Conservation (phyloP, 1,284 basidiomycete genomes). For the Puccinia coronata region DNA sequence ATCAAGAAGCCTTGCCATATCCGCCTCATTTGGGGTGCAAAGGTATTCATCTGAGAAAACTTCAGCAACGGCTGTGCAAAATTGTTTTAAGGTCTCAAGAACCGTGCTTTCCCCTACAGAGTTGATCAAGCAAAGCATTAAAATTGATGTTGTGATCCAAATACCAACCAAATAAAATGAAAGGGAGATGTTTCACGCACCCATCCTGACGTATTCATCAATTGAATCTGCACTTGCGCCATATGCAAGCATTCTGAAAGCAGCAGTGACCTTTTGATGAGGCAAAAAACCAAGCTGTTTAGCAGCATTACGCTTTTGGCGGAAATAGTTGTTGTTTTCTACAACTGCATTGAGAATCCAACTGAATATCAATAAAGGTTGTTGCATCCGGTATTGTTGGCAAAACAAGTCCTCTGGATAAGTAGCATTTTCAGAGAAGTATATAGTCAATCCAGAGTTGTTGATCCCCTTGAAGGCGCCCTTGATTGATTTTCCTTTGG, state of each 20-base stretch:
- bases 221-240: not conserved
- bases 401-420: not conserved
- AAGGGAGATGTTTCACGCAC: too few species aligned
- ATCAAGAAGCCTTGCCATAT: not conserved
- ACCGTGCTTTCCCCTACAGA: not conserved
- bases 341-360: not conserved
- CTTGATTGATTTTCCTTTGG: not conserved
- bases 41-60: not conserved
- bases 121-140: too few species aligned
- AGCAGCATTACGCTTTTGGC: constrained; percentile 2
- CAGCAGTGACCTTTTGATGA: not conserved
- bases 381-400: not conserved
- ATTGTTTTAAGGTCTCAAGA: not conserved
- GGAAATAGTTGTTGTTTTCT: not conserved
- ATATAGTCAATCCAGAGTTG: not conserved
- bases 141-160: not conserved
- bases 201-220: constrained; percentile 1
- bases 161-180: too few species aligned
- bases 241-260: constrained; percentile 17
- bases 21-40: not conserved
- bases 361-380: not conserved
- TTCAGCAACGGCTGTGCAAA: not conserved
- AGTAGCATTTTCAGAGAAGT: not conserved
- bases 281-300: not conserved
- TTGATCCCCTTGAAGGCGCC: not conserved